Evolutionary conservation across 2,329 filamentous ascomycete genomes (phyloP).

Genomic region (Periconia sp.): DNA sequence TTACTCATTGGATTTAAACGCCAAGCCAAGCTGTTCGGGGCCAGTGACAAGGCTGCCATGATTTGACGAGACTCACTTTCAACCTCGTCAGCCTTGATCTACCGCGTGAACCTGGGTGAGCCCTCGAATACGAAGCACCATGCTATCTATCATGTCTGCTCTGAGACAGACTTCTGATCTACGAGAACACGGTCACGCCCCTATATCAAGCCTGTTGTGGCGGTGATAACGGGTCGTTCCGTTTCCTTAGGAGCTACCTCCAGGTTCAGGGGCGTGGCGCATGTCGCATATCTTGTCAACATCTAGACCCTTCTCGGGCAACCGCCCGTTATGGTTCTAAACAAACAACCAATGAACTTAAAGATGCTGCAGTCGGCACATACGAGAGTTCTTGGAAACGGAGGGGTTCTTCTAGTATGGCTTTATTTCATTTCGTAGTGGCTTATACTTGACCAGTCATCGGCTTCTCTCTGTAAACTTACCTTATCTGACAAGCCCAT

Average conservation of each 20-base stretch:
- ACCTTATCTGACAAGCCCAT: conserved; percentile 24
- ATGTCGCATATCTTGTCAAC: conserved; percentile 18
- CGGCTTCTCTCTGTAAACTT: conserved; percentile 20
- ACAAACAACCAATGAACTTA: conserved; percentile 18
- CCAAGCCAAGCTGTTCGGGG: neutral
- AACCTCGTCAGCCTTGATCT: too few relatives aligned
- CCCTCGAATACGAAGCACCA: conserved; percentile 6
- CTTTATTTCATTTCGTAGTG: conserved; percentile 21
- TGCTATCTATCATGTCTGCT: conserved; percentile 25
- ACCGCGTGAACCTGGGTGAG: too few relatives aligned
- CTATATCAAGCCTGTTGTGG: too few relatives aligned
- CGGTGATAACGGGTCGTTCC: conserved; percentile 30
- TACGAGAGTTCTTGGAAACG: conserved; percentile 12
- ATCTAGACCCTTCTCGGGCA: conserved; percentile 18
- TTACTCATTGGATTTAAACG: neutral
- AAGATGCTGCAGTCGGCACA: conserved; percentile 12
- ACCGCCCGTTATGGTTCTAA: conserved; percentile 19
- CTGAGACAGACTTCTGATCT: conserved; percentile 3
- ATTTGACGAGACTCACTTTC: conserved; percentile 9
- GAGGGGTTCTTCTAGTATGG: conserved; percentile 13
- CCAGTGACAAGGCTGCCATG: conserved; percentile 3
- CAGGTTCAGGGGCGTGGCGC: conserved; percentile 16
- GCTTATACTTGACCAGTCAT: conserved; percentile 18
- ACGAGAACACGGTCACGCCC: neutral
- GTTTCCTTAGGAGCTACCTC: conserved; percentile 16